A percentile compares a stretch with the other conserved stretches of the same genome.
These are phyloP conservation scores for Phytophthora cryptogea DNA, from an alignment of 352 stramenopile genomes.

Conservation along the genomic window DNA sequence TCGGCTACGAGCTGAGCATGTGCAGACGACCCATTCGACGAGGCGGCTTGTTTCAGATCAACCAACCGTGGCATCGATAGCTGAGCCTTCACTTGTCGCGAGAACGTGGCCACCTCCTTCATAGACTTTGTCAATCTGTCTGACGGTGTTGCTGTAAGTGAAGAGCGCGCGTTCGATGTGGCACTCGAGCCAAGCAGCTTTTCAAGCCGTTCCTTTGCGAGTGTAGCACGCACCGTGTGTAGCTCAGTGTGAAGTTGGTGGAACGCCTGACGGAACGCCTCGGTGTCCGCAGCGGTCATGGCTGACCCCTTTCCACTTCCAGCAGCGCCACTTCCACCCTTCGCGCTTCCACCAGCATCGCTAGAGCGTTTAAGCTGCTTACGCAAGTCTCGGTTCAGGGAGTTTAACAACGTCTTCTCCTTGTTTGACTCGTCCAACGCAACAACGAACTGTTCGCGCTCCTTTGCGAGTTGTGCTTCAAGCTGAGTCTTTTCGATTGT, in stretches of 20 bases:
- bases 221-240: slow-evolving; percentile 46
- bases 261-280: slow-evolving; percentile 67
- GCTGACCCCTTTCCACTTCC: slow-evolving; percentile 35
- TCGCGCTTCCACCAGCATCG: slow-evolving; percentile 40
- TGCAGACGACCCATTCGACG: slow-evolving; percentile 20
- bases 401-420: slow-evolving; percentile 73
- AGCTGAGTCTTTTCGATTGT: slow-evolving; percentile 55
- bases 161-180: slow-evolving; percentile 6
- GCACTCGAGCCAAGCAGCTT: slow-evolving; percentile 43
- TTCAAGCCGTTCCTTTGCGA: slow-evolving; percentile 68
- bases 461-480: slow-evolving; percentile 58
- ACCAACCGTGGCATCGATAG: slow-evolving; percentile 74
- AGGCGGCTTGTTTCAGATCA: slow-evolving; percentile 44
- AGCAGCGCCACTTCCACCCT: slow-evolving; percentile 21
- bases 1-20: slow-evolving; percentile 55
- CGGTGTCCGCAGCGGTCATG: slow-evolving; percentile 48
- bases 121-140: slow-evolving; percentile 40
- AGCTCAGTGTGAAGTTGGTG: slow-evolving; percentile 60
- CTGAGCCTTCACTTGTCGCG: slow-evolving; percentile 56
- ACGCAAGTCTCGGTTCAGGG: slow-evolving; percentile 72
- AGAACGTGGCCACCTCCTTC: slow-evolving; percentile 56
- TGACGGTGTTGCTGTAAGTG: slow-evolving; percentile 25
- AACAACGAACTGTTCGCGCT: slow-evolving; percentile 76
- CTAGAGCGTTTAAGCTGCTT: slow-evolving; percentile 81
- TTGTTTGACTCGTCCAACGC: slow-evolving; percentile 84